Evolutionary conservation across 1,284 basidiomycete species (phyloP), one percentile per base, ranked within the genome.

Genomic region (Ustilago hordei): DNA sequence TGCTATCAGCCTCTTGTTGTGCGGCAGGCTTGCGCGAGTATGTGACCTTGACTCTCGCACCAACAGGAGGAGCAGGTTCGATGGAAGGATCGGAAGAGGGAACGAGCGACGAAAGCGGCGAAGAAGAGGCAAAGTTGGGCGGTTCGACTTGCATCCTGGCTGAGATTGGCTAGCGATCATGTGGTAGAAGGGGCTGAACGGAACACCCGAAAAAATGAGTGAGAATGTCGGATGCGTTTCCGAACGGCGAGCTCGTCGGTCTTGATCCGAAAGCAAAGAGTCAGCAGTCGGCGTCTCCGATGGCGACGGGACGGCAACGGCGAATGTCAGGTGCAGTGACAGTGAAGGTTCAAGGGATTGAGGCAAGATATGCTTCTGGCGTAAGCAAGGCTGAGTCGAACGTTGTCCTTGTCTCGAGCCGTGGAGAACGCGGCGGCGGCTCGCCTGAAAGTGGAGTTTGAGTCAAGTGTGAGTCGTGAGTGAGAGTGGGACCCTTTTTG

Each of bases 61-160:
- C 69, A 12, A 55, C 55, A 8, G 38, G 32, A 8, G 69, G 55
- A 5, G 47, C 58, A 8, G 58, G 50, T 0, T 76, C 52, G 55
- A 76, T 60, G 31, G 73, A 75, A n/a, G 74, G 74, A 8, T 59
- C 48, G 32, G 74, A 76, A n/a, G 73, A 71, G n/a, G 64, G 35
- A 35, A 61, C 65, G 48, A 76, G 64, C 59, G 65, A 76, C 39
- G 69, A 65, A 59, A 76, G 74, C 5, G 69, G 62, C 7, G 66
- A 74, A 12, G 62, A 69, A 2, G 65, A 47, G 48, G 48, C 19
- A 28, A 56, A 41, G 23, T 9, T 48, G n/a, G 55, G 43, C 13
- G 50, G 34, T 32, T 67, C 69, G 60, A 72, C 64, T 53, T 73
- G 65, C 70, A 73, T 73, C 36, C 45, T 61, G 58, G 38, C n/a